Conservation (phyloP, 2,329 filamentous ascomycete genomes). For the Aureobasidium lini region DNA sequence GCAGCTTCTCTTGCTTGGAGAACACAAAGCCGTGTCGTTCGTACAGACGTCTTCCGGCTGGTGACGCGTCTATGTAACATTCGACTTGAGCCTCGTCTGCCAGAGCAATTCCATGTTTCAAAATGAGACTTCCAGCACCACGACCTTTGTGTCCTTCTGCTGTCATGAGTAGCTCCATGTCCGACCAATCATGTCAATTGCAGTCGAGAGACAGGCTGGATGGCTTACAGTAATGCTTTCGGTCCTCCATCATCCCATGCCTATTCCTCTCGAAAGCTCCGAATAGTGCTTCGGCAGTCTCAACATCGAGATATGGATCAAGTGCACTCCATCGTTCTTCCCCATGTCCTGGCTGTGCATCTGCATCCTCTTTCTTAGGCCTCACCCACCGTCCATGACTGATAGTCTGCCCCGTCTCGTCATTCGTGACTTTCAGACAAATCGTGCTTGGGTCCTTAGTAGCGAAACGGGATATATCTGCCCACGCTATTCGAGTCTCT, state of each 20-base stretch:
- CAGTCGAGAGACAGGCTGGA: too few species aligned
- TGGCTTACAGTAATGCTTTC: not conserved
- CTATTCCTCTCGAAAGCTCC: not conserved
- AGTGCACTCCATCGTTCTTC: not conserved
- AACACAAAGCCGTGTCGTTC: not conserved
- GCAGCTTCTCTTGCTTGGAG: not conserved
- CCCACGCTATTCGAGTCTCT: not conserved
- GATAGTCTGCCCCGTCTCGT: not conserved
- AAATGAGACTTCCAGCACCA: not conserved
- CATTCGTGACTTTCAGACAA: not conserved
- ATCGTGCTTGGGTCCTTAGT: not conserved
- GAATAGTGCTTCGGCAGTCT: not conserved
- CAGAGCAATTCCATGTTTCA: not conserved
- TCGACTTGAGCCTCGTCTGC: not conserved
- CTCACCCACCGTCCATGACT: not conserved
- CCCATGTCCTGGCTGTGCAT: not conserved
- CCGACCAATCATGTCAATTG: not conserved
- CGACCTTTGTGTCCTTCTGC: not conserved
- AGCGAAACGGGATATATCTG: not conserved
- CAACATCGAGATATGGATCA: not conserved
- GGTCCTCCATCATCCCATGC: not conserved
- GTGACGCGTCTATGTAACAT: not conserved
- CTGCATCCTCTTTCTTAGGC: not conserved
- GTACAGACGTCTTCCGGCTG: not conserved
- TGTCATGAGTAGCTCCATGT: not conserved